These are phyloP conservation scores for Acer saccharum DNA, from an alignment of 345 rosid species.

Conservation along the genomic window DNA sequence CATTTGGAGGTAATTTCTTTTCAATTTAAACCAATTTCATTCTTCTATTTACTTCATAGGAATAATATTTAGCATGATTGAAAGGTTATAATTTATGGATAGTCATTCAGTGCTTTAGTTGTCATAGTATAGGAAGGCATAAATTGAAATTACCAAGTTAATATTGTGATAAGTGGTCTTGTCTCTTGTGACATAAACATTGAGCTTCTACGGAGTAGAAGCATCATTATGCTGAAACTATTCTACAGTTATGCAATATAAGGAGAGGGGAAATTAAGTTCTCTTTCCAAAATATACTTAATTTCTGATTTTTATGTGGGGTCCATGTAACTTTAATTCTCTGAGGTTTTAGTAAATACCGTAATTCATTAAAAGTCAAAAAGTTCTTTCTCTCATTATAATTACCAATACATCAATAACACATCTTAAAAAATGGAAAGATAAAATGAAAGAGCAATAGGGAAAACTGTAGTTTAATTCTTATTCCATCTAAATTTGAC, in stretches of 20 bases:
- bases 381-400: no score
- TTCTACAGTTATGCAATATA: not conserved
- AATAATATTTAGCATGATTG: conserved; percentile 2
- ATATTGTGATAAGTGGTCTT: not conserved
- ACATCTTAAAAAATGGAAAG: not conserved
- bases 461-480: no score
- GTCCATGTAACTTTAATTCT: no score
- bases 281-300: no score
- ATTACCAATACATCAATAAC: no score
- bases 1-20: conserved; percentile 63
- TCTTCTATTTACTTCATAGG: not conserved
- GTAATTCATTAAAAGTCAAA: no score
- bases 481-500: no score
- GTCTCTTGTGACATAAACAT: not conserved
- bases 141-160: conserved; percentile 1
- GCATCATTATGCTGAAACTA: not conserved
- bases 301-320: no score
- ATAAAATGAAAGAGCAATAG: not conserved
- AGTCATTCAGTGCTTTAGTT: not conserved
- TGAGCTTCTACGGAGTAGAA: not conserved
- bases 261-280: not conserved
- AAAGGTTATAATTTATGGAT: not conserved
- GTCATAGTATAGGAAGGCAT: not conserved
- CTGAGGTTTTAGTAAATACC: no score
- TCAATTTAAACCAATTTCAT: not conserved